phyloP scores from a whole-genome alignment of 805 yeast genomes.

The Blastobotrys chiropterorum region DNA sequence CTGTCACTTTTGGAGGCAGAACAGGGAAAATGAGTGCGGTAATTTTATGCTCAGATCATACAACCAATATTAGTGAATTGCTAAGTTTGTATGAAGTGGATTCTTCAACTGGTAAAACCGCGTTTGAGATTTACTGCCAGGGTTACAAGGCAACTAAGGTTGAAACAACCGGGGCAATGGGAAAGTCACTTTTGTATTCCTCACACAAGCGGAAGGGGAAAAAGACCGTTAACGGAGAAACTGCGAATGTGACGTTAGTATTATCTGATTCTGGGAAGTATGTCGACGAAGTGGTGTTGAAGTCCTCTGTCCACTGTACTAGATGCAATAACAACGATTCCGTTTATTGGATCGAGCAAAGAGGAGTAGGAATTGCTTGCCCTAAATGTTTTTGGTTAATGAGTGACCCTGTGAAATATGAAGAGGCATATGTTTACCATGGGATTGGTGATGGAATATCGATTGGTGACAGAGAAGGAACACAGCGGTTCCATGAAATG shows the following conservation, averaged over 20 bases:
- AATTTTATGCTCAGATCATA: slow-evolving; percentile 24
- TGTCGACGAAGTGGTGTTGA: neutral
- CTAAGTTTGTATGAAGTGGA: slow-evolving; percentile 24
- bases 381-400: neutral
- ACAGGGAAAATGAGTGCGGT: slow-evolving; percentile 19
- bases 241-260: neutral
- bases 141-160: slow-evolving; percentile 17
- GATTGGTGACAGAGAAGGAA: neutral
- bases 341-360: neutral
- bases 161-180: slow-evolving; percentile 13
- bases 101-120: slow-evolving; percentile 19
- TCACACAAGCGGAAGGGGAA: neutral
- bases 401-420: neutral
- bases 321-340: neutral
- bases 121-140: slow-evolving; percentile 27
- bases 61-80: slow-evolving; percentile 27
- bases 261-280: neutral
- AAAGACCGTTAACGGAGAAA: neutral
- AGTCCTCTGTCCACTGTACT: neutral
- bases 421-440: neutral
- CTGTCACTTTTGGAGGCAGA: slow-evolving; percentile 8
- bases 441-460: neutral
- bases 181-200: slow-evolving; percentile 9
- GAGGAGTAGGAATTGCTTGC: neutral
- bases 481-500: neutral